Evolutionary conservation across 441 rosid species (phyloP).

Genomic region (Melastoma candidum): DNA sequence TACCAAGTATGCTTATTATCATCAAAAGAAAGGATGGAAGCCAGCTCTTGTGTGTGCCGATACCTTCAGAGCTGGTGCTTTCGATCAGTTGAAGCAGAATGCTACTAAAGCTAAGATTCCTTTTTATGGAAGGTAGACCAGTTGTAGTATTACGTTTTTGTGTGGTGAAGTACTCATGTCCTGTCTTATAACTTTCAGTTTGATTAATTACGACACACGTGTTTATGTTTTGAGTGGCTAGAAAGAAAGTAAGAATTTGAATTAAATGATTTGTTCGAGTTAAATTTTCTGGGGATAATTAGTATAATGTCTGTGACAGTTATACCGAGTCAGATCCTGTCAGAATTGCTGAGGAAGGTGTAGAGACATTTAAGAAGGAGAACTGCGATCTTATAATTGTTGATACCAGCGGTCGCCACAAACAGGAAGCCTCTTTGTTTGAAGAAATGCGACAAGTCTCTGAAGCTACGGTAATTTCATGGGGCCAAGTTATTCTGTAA

Average conservation of each 20-base stretch:
- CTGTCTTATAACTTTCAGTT: too few species aligned
- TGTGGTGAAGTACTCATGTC: not conserved
- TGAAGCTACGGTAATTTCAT: conserved; percentile 71
- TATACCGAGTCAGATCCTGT: conserved; percentile 94
- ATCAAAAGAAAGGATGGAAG: conserved; percentile 94
- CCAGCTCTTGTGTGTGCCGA: conserved; percentile 97
- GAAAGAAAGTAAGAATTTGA: too few species aligned
- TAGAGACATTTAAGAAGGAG: conserved; percentile 84
- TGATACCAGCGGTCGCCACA: conserved; percentile 94
- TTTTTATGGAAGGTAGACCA: conserved; percentile 78
- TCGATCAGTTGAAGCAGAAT: conserved; percentile 97
- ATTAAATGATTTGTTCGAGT: too few species aligned
- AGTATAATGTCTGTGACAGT: conserved; percentile 24
- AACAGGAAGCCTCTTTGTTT: conserved; percentile 89
- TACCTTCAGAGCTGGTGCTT: conserved; percentile 99
- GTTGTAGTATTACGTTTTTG: not conserved
- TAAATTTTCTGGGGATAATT: not conserved
- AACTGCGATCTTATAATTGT: conserved; percentile 91
- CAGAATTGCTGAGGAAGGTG: conserved; percentile 89
- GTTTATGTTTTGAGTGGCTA: too few species aligned
- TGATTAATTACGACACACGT: too few species aligned
- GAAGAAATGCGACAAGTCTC: conserved; percentile 99
- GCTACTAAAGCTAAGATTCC: conserved; percentile 96
- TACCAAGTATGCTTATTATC: conserved; percentile 91
- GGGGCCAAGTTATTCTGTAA: not conserved